These are phyloP conservation scores for Teunomyces barrocoloradensis DNA, from an alignment of 805 yeast species.

Conservation along the genomic window DNA sequence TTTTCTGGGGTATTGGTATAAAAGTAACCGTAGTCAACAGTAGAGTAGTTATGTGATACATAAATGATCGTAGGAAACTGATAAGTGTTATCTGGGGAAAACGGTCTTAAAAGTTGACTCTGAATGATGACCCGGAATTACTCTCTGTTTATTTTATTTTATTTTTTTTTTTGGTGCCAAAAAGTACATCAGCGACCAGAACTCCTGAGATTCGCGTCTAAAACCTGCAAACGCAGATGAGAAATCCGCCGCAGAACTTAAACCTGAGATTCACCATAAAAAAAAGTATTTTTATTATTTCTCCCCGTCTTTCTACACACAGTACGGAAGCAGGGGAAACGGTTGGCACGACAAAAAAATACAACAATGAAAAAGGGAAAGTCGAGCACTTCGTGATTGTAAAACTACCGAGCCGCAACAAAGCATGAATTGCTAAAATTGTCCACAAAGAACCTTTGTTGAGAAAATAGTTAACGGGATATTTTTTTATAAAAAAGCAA, in stretches of 20 bases:
- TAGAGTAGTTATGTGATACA: too few species aligned
- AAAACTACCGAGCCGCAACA: not conserved
- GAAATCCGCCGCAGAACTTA: not conserved
- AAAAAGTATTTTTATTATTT: too few species aligned
- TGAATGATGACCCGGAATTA: not conserved
- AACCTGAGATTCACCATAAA: too few species aligned
- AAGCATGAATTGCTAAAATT: not conserved
- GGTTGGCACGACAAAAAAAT: not conserved
- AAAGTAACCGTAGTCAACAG: not conserved
- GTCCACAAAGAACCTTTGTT: not conserved
- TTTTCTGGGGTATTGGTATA: not conserved
- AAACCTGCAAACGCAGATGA: not conserved
- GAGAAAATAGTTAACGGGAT: not conserved
- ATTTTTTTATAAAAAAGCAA: not conserved
- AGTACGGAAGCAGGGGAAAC: not conserved
- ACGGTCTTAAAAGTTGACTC: not conserved
- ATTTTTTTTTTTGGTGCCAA: not conserved
- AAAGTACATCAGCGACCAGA: too few species aligned
- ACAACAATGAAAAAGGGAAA: not conserved
- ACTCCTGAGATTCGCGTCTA: not conserved
- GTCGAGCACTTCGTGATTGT: not conserved
- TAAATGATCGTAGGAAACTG: not conserved
- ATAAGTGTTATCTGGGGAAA: constrained; percentile 3
- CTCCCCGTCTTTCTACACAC: too few species aligned
- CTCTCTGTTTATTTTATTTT: not conserved